phyloP scores from a whole-genome alignment of 495 filamentous ascomycete species.

The Xylaria flabelliformis region DNA sequence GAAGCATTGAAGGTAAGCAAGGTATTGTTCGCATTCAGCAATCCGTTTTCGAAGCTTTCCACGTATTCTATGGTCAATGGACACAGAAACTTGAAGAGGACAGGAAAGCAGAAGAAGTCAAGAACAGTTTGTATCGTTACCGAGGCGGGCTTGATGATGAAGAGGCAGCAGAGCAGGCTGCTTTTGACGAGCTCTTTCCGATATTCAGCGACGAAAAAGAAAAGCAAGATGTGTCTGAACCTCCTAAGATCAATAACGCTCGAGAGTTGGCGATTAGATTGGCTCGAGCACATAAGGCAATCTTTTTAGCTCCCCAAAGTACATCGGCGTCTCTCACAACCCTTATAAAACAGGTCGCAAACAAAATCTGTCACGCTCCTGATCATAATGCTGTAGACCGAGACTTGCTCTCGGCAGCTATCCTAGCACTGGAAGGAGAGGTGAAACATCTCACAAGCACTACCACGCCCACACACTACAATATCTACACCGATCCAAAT shows the following conservation, averaged over 20 bases:
- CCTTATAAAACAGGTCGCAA: conserved; percentile 49
- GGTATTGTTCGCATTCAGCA: conserved; percentile 46
- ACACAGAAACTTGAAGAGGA: conserved; percentile 73
- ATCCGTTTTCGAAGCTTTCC: conserved; percentile 61
- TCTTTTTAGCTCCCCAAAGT: conserved; percentile 51
- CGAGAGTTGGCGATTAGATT: conserved; percentile 55
- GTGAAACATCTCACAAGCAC: conserved; percentile 58
- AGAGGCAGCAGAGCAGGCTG: conserved; percentile 77
- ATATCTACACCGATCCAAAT: conserved; percentile 88
- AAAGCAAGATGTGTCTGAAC: conserved; percentile 36
- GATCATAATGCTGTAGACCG: conserved; percentile 42
- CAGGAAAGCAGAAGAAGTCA: conserved; percentile 71
- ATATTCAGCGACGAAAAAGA: conserved; percentile 63
- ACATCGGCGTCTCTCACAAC: conserved; percentile 44
- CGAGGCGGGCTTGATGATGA: conserved; percentile 74
- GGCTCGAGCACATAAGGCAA: conserved; percentile 53
- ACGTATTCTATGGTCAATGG: conserved; percentile 79
- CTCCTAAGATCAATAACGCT: conserved; percentile 34
- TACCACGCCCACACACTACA: conserved; percentile 59
- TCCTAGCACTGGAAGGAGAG: conserved; percentile 67
- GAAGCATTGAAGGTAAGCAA: conserved; percentile 48
- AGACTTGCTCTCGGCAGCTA: conserved; percentile 66
- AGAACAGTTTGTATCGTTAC: conserved; percentile 80
- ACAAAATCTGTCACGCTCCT: conserved; percentile 43
- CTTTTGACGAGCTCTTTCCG: conserved; percentile 82